phyloP scores from a whole-genome alignment of 2,329 filamentous ascomycete genomes.

The Fusarium palustre region DNA sequence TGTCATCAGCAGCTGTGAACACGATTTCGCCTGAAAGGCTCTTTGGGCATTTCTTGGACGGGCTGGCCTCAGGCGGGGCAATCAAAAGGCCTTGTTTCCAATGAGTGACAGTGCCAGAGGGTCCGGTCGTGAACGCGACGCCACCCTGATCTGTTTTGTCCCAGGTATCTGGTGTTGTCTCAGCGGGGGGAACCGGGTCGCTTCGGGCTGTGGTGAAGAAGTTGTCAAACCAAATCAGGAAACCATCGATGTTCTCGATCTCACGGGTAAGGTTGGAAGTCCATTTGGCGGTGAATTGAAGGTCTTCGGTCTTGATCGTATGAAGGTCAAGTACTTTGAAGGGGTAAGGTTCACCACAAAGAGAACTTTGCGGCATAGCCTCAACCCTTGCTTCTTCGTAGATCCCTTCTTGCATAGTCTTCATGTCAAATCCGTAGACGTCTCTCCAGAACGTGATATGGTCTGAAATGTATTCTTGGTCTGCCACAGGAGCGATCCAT shows the following conservation, averaged over 20 bases:
- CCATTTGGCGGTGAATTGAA: slow-evolving; percentile 80
- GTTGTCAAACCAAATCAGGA: slow-evolving; percentile 93
- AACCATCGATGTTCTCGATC: slow-evolving; percentile 82
- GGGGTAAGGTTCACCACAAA: slow-evolving; percentile 70
- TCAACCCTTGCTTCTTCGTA: slow-evolving; percentile 85
- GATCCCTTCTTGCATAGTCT: slow-evolving; percentile 85
- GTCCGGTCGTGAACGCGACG: slow-evolving; percentile 90
- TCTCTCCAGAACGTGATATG: slow-evolving; percentile 88
- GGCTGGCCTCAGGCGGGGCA: slow-evolving; percentile 68
- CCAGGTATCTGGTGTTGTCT: slow-evolving; percentile 73
- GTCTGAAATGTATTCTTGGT: slow-evolving; percentile 81
- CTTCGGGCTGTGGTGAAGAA: slow-evolving; percentile 79
- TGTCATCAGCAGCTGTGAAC: slow-evolving; percentile 76
- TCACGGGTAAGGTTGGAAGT: slow-evolving; percentile 69
- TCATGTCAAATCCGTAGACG: slow-evolving; percentile 96
- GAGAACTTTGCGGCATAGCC: slow-evolving; percentile 70
- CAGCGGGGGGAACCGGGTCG: slow-evolving; percentile 61
- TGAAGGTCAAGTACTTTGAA: slow-evolving; percentile 85
- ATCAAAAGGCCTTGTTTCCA: slow-evolving; percentile 89
- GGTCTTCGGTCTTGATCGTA: slow-evolving; percentile 75
- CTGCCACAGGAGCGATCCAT: slow-evolving; percentile 82
- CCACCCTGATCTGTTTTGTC: slow-evolving; percentile 66
- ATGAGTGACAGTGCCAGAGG: slow-evolving; percentile 80
- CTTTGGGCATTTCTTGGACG: slow-evolving; percentile 61
- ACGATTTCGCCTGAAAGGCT: slow-evolving; percentile 74